Percentiles rank a stretch among this genome's conserved stretches.
Evolutionary conservation across 805 yeast genomes (phyloP).

Genomic region (Kodamaea laetipori): DNA sequence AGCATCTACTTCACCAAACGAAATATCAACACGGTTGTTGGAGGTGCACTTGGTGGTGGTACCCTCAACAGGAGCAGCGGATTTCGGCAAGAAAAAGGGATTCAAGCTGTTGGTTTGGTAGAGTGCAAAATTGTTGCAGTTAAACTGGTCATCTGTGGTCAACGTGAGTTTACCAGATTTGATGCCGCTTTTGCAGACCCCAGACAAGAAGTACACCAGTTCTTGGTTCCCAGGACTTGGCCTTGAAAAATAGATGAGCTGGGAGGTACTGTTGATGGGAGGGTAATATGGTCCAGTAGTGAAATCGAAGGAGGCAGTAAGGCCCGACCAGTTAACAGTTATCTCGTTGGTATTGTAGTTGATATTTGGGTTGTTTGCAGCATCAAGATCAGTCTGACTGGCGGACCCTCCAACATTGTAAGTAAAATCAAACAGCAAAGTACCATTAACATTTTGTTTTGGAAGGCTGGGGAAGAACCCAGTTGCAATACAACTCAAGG

Average conservation of each 20-base stretch:
- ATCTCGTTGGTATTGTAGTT: slow-evolving; percentile 10
- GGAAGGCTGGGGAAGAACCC: not conserved
- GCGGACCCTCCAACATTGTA: slow-evolving; percentile 24
- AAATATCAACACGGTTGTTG: slow-evolving; percentile 7
- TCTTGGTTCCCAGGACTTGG: slow-evolving; percentile 18
- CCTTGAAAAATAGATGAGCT: slow-evolving; percentile 18
- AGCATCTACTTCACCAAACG: slow-evolving; percentile 13
- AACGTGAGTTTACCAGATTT: slow-evolving; percentile 15
- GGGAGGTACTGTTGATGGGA: slow-evolving; percentile 9
- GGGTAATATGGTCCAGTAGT: slow-evolving; percentile 18
- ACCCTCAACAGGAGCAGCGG: not conserved
- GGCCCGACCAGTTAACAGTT: slow-evolving; percentile 16
- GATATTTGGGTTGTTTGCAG: slow-evolving; percentile 14
- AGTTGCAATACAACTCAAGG: slow-evolving; percentile 1
- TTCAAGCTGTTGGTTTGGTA: slow-evolving; percentile 16
- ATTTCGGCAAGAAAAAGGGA: slow-evolving; percentile 19
- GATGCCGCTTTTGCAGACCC: slow-evolving; percentile 19
- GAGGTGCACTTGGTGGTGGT: slow-evolving; percentile 6
- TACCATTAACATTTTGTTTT: slow-evolving; percentile 10
- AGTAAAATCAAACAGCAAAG: slow-evolving; percentile 18
- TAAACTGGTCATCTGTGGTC: slow-evolving; percentile 15
- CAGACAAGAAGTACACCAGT: slow-evolving; percentile 19
- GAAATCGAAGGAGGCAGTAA: slow-evolving; percentile 15
- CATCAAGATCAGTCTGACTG: slow-evolving; percentile 13
- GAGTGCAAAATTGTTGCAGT: slow-evolving; percentile 17